Base-by-base conservation (phyloP, 805 yeast genomes). In the Zygosaccharomyces gambellarensis region DNA sequence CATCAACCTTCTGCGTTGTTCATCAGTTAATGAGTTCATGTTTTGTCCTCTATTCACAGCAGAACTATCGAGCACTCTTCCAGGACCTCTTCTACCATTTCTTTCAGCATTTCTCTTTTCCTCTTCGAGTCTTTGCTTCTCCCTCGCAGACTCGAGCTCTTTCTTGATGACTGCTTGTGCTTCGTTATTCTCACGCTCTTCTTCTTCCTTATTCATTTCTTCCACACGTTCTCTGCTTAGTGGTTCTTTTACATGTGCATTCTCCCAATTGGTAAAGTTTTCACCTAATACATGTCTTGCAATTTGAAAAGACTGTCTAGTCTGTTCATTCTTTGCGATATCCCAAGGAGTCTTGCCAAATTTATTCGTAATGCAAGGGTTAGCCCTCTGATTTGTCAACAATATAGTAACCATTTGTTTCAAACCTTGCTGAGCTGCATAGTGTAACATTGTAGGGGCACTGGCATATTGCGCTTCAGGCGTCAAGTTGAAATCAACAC, bases 1-100 rank as follows among this genome's bases (percentile, higher is more conserved):
- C 86, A 90, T 90, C 19, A 94, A 70, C 59, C 83, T 78, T 76
- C 77, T 75, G 59, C 81, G 77, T 55, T 90, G 97, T 23, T 82
- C 88, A 1, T 83, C 89, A 6, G 81, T 76, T 47, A 92, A 71
- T 0, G 90, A 83, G 39, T 78, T 75, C 47, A 83, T 58, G 41
- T 80, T 81, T 21, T 71, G 69, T 54, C 69, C 75, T 39, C 48
- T 36, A 11, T 55, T 49, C 19, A 65, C 38, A 2, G 57, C 54
- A n/a, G 60, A 57, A 47, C 62, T 66, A 2, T 48, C 57, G 1
- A 73, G 47, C 22, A 55, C 48, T 46, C 62, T 70, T 0, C 80
- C 82, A 22, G 70, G 50, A 1, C 75, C 74, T 54, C 56, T 59
- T 59, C 50, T 61, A 43, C 22, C 45, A 52, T 49, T 60, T 47